Evolutionary conservation across 306 rosid genomes (phyloP).

Genomic region (Corylus avellana): DNA sequence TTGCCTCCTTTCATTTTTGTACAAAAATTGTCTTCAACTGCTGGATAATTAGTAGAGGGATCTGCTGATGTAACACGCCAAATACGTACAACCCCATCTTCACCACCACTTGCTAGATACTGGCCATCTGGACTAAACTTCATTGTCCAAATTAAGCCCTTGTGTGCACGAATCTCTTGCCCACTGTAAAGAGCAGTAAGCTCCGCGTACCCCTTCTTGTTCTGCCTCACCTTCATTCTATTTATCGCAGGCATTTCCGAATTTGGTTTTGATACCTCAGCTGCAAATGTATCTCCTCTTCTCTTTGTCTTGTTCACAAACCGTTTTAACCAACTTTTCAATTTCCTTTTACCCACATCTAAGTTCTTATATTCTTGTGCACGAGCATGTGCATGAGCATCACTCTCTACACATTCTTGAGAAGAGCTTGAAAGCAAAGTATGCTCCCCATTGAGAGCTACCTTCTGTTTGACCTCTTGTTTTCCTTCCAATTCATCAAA

Average conservation of each 20-base stretch:
- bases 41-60: conserved; percentile 39
- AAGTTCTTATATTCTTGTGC: conserved; percentile 32
- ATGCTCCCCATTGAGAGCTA: conserved; percentile 22
- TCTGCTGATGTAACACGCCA: conserved; percentile 57
- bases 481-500: conserved; percentile 22
- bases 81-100: conserved; percentile 79
- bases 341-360: conserved; percentile 34
- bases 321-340: conserved; percentile 60
- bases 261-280: conserved; percentile 30
- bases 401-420: conserved; percentile 16
- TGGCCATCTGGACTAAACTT: conserved; percentile 85
- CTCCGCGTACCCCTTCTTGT: conserved; percentile 64
- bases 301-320: conserved; percentile 37
- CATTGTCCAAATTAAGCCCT: conserved; percentile 78
- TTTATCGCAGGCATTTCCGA: conserved; percentile 10
- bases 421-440: conserved; percentile 16
- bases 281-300: conserved; percentile 18
- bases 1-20: conserved; percentile 38
- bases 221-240: conserved; percentile 49
- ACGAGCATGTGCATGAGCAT: conserved; percentile 31
- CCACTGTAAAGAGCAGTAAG: conserved; percentile 60
- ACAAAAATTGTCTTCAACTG: conserved; percentile 29
- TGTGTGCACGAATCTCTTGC: conserved; percentile 79
- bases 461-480: conserved; percentile 20
- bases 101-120: conserved; percentile 90